These are phyloP conservation scores for Aureobasidium sp. DNA, from an alignment of 2,329 filamentous ascomycete species.

Conservation along the genomic window DNA sequence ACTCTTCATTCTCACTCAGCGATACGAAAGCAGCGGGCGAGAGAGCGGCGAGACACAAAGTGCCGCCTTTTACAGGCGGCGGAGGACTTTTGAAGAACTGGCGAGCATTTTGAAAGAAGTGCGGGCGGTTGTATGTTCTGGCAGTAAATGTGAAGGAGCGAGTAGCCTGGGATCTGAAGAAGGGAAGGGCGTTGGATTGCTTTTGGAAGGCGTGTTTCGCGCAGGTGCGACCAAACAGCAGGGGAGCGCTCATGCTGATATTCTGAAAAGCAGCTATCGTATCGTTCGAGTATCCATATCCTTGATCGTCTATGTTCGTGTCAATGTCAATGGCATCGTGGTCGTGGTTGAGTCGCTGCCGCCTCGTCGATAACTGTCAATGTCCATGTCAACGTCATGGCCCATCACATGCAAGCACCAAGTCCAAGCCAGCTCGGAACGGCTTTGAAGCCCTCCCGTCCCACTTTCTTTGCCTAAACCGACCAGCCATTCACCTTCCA, in stretches of 20 bases:
- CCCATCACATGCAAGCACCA: conserved; percentile 10
- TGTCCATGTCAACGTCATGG: conserved; percentile 7
- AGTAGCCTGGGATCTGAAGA: background rate
- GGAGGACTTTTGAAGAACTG: conserved; percentile 23
- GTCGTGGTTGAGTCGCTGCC: background rate
- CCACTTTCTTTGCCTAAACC: background rate
- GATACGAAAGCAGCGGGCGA: conserved; percentile 54
- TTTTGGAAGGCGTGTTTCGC: conserved; percentile 9
- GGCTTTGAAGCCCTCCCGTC: background rate
- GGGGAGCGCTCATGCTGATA: background rate
- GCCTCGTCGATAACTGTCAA: background rate
- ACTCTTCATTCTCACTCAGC: conserved; percentile 45
- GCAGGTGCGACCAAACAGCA: conserved; percentile 11
- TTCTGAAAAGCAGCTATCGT: background rate
- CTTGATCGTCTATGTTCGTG: background rate
- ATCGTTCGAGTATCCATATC: background rate
- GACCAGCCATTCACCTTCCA: background rate
- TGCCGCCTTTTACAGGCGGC: conserved; percentile 29
- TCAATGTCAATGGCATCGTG: background rate
- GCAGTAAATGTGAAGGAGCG: conserved; percentile 12
- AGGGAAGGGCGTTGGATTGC: background rate
- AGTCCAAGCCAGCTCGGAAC: background rate
- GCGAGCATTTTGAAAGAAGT: conserved; percentile 11
- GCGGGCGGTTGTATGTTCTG: background rate
- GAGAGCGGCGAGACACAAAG: conserved; percentile 34